These are phyloP conservation scores for Penicillium sp. DNA, from an alignment of 2,329 filamentous ascomycete species.

Conservation along the genomic window DNA sequence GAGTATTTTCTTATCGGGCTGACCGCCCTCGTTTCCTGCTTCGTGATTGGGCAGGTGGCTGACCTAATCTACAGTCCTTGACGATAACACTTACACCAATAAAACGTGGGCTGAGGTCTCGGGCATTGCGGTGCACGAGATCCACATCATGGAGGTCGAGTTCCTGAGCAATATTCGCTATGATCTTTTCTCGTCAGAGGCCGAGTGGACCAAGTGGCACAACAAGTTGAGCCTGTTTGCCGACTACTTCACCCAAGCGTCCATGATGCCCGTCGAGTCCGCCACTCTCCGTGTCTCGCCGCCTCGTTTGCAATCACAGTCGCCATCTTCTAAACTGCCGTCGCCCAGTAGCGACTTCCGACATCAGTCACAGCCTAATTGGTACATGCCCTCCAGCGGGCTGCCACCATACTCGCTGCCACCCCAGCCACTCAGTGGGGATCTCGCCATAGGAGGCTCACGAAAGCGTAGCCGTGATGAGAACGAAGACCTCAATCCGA, in stretches of 20 bases:
- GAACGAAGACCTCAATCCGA: slow-evolving; percentile 55
- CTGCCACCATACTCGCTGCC: slow-evolving; percentile 26
- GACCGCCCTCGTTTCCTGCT: slow-evolving; percentile 18
- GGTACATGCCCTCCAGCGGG: slow-evolving; percentile 30
- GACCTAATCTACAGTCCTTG: slow-evolving; percentile 64
- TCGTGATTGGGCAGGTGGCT: slow-evolving; percentile 15
- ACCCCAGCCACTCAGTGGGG: slow-evolving; percentile 21
- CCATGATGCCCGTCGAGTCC: slow-evolving; percentile 46
- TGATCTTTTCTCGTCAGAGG: slow-evolving; percentile 80
- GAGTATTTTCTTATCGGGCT: slow-evolving; percentile 38
- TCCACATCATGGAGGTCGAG: slow-evolving; percentile 99
- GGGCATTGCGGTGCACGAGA: slow-evolving; percentile 87
- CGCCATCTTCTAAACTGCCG: slow-evolving; percentile 40
- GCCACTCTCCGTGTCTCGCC: slow-evolving; percentile 38
- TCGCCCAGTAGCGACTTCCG: slow-evolving; percentile 40
- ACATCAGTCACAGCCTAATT: slow-evolving; percentile 26
- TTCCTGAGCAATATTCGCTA: slow-evolving; percentile 99
- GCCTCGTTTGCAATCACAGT: slow-evolving; percentile 30
- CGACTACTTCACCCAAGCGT: slow-evolving; percentile 76
- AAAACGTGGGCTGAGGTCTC: slow-evolving; percentile 99
- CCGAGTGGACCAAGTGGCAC: slow-evolving; percentile 88
- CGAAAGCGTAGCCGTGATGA: slow-evolving; percentile 64
- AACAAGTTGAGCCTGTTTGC: slow-evolving; percentile 78
- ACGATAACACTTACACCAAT: slow-evolving; percentile 99
- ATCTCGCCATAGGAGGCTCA: slow-evolving; percentile 28